Evolutionary conservation across 176 grass and related monocot species (phyloP).

Genomic region (Aegilops longissima): DNA sequence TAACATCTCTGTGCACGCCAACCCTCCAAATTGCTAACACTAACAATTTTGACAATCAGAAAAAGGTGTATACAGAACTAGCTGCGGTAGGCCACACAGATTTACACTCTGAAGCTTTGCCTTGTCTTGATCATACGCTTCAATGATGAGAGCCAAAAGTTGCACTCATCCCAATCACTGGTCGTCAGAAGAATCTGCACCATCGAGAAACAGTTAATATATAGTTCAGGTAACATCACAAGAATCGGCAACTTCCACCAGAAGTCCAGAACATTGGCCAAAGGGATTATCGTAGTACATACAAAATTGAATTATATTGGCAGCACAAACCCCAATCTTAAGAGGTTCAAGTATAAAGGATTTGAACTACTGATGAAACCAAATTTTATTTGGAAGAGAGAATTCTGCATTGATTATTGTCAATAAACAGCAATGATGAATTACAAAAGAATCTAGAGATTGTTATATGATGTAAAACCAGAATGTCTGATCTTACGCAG

Average conservation of each 20-base stretch:
- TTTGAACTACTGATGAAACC: neutral
- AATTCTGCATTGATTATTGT: neutral
- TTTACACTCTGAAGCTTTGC: constrained; percentile 73
- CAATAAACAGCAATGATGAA: neutral
- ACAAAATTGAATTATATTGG: neutral
- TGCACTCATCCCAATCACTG: constrained; percentile 98
- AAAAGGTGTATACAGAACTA: constrained; percentile 58
- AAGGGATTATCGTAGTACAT: neutral
- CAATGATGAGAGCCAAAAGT: constrained; percentile 90
- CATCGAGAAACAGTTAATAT: constrained; percentile 7
- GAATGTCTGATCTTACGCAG: neutral
- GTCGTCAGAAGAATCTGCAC: constrained; percentile 77
- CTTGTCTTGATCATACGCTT: constrained; percentile 94
- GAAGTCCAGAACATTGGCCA: neutral
- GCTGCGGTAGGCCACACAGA: constrained; percentile 24
- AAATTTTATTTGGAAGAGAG: neutral
- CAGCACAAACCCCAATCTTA: neutral
- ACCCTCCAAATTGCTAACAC: constrained; percentile 34
- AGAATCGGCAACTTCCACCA: neutral
- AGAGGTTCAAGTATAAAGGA: neutral
- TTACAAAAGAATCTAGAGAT: neutral
- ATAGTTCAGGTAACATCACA: neutral
- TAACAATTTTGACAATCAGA: constrained; percentile 32
- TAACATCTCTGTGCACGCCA: constrained; percentile 29
- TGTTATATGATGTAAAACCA: neutral